Percentiles rank a stretch among this genome's conserved stretches.
These are phyloP conservation scores for Ophiostoma fasciatum DNA, from an alignment of 2,329 filamentous ascomycete species.

Conservation along the genomic window DNA sequence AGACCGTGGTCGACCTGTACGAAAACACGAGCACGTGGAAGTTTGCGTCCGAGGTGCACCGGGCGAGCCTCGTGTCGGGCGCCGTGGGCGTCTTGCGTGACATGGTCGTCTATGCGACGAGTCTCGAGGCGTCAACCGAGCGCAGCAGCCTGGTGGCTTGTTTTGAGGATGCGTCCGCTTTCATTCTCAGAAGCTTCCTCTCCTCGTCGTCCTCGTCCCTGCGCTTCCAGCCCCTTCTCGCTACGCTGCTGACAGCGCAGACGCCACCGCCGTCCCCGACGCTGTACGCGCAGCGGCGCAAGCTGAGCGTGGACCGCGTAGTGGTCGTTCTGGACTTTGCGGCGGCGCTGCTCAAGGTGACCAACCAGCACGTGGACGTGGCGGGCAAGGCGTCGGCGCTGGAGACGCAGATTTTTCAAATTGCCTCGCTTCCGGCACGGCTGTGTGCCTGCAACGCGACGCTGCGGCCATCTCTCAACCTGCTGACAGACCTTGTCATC, in stretches of 20 bases:
- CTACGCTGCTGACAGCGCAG: slow-evolving; percentile 49
- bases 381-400: slow-evolving; percentile 52
- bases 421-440: slow-evolving; percentile 59
- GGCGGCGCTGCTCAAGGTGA: slow-evolving; percentile 54
- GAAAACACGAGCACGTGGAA: slow-evolving; percentile 80
- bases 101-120: slow-evolving; percentile 58
- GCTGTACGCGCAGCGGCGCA: slow-evolving; percentile 39
- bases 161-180: slow-evolving; percentile 58
- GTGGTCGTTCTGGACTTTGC: slow-evolving; percentile 50
- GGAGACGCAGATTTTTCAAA: slow-evolving; percentile 69
- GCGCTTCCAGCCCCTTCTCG: slow-evolving; percentile 62
- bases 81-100: slow-evolving; percentile 58
- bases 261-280: slow-evolving; percentile 46
- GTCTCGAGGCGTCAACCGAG: slow-evolving; percentile 32
- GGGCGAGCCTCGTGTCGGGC: slow-evolving; percentile 50
- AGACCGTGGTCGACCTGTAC: slow-evolving; percentile 66
- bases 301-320: slow-evolving; percentile 47
- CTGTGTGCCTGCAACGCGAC: slow-evolving; percentile 55
- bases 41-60: slow-evolving; percentile 54
- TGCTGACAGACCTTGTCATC: slow-evolving; percentile 61
- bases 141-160: slow-evolving; percentile 33
- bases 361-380: slow-evolving; percentile 46
- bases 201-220: slow-evolving; percentile 54
- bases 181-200: slow-evolving; percentile 64
- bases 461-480: slow-evolving; percentile 49